Evolutionary conservation across 805 yeast species (phyloP), one percentile per base, ranked within the genome.

Genomic region (Soucietia sequanensis): DNA sequence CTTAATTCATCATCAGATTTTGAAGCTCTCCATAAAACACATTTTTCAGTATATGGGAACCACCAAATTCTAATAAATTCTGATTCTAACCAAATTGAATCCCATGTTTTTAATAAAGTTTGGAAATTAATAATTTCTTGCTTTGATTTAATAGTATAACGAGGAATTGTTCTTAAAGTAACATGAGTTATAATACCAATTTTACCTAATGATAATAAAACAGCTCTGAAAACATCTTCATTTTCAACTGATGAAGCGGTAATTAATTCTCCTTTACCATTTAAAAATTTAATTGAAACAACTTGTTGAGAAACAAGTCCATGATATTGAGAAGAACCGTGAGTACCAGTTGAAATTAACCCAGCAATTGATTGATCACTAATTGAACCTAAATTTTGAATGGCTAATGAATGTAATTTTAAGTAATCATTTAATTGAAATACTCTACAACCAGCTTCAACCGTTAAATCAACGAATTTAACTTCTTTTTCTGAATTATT

Each of bases 31-130:
- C 98, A 91, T 31, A 89, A 67, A 21, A 89, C 80, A 67, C 95
- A 86, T 52, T 83, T 83, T 33, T 78, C 76, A 12, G 93, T 72
- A 59, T 91, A 93, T 1, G 99, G 98, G 60, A 84, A 93, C 98
- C 98, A 93, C 97, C 98, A 91, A 32, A 89, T 78, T 44, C 98
- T 78, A 30, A 89, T 83, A 53, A 80, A 91, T 62, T 91, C 99
- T n/a, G 88, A 75, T 30, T 87, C 80, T 3, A 85, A 77, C 95
- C 97, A 91, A 29, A 91, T 60, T 10, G 70, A 68, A 46, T 84
- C 87, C 88, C 95, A 88, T 41, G 78, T 69, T 10, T 68, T 64
- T 47, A 91, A 60, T 16, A 91, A 63, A 5, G 87, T 77, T 16
- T 83, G 84, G 51, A 91, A 88, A 18, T 78, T 67, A 48, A 91